A percentile compares a stretch with the other conserved stretches of the same genome.
Evolutionary conservation across 495 filamentous ascomycete genomes (phyloP).

Genomic region (Aspergillus sclerotioniger): DNA sequence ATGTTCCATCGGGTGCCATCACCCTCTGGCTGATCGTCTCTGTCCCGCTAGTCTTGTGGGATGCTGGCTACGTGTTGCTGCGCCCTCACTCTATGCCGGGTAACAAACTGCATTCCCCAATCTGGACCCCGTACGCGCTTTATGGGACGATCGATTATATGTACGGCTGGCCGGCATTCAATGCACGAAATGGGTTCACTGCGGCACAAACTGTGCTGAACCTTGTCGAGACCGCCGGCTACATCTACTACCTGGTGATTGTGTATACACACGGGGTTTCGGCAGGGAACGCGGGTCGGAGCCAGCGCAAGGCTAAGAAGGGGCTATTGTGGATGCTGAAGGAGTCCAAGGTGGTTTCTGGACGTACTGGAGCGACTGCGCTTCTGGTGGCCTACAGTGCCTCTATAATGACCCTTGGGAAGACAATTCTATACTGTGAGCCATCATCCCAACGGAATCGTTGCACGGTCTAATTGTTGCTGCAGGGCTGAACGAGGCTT

Average conservation of each 20-base stretch:
- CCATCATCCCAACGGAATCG: constrained; percentile 10
- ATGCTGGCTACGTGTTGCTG: constrained; percentile 74
- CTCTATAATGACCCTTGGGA: constrained; percentile 78
- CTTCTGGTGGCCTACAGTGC: constrained; percentile 66
- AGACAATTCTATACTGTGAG: constrained; percentile 86
- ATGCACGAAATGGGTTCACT: constrained; percentile 73
- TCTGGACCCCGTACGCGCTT: constrained; percentile 78
- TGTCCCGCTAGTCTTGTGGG: constrained; percentile 82
- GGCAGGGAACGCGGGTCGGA: constrained; percentile 29
- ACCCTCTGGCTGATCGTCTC: constrained; percentile 76
- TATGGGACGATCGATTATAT: constrained; percentile 80
- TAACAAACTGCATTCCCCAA: constrained; percentile 66
- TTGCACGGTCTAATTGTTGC: constrained; percentile 5
- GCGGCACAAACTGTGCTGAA: constrained; percentile 75
- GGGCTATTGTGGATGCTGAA: constrained; percentile 43
- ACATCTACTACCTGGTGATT: constrained; percentile 65
- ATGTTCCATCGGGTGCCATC: constrained; percentile 63
- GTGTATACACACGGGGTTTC: constrained; percentile 51
- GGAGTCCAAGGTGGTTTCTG: constrained; percentile 53
- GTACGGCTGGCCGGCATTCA: constrained; percentile 78
- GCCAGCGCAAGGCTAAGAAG: constrained; percentile 32
- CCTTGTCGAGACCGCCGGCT: constrained; percentile 66
- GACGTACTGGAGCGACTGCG: constrained; percentile 59
- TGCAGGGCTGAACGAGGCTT: constrained; percentile 73
- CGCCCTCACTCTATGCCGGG: constrained; percentile 84